Evolutionary conservation across 2,329 filamentous ascomycete genomes (phyloP), one percentile per base, ranked within the genome.

Genomic region (Fusarium ramigenum): DNA sequence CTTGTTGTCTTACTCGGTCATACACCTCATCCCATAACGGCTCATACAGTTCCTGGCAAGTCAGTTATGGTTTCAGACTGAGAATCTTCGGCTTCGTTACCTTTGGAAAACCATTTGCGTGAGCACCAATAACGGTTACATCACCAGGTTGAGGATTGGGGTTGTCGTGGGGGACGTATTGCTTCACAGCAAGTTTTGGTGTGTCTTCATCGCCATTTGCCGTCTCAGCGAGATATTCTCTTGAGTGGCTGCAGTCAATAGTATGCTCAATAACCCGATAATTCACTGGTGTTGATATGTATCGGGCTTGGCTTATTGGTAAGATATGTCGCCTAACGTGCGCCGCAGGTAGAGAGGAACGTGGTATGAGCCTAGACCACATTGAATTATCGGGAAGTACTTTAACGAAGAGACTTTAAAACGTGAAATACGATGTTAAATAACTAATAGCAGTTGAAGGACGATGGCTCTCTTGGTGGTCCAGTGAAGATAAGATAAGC

Each of bases 61-160:
- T 34, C 11, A 16, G n/a, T 8, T 7, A 4, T 5, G 16, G 2
- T n/a, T 14, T 18, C 0, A 0, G 0, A 14, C 4, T 2, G 2
- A 5, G 2, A 25, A 0, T 5, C 0, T 5, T 3, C 1, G n/a
- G 19, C 11, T 43, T 9, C 8, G 2, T 2, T 36, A 63, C 52
- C 42, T 63, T 63, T 15, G 60, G 60, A 23, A 63, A 63, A 2
- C 60, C 60, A 12, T 63, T 63, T 12, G 60, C 60, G 1, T 63
- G 60, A 40, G 52, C 60, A 9, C 52, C 60, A 1, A 63, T 28
- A 4, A 63, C 34, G 8, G 60, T 63, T 4, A 63, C n/a, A 23
- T 63, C 60, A 18, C 53, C 60, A 16, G 28, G 34, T 5, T 28
- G 53, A 30, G 52, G 53, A 23, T 34, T 19, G 23, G 34, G 9